phyloP scores from a whole-genome alignment of 192 early-diverging fungal genomes.

The Umbelopsis isabellina region DNA sequence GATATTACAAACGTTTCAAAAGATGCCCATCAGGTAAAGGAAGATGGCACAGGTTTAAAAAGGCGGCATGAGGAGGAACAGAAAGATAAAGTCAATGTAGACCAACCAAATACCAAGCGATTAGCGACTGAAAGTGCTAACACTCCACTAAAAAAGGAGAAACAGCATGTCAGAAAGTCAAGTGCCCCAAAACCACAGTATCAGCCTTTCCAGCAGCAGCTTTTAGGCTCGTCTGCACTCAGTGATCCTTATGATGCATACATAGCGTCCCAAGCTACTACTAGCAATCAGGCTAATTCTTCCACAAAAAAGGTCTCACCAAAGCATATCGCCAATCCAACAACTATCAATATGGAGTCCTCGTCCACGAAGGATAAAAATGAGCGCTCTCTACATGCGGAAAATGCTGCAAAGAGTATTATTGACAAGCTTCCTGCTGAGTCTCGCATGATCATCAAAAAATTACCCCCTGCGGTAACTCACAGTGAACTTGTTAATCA shows the following conservation, averaged over 20 bases:
- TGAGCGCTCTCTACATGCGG: not conserved
- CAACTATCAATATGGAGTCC: too few species aligned
- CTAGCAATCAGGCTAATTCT: not conserved
- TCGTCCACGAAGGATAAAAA: not conserved
- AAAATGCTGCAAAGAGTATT: not conserved
- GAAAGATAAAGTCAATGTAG: not conserved
- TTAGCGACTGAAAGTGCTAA: not conserved
- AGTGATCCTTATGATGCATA: constrained; percentile 19
- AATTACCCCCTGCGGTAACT: constrained; percentile 26
- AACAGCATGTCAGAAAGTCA: not conserved
- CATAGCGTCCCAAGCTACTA: not conserved
- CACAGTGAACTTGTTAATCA: constrained; percentile 26
- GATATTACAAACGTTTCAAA: not conserved
- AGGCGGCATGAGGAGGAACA: constrained; percentile 4
- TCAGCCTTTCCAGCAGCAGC: constrained; percentile 13
- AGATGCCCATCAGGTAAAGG: not conserved
- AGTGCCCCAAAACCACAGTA: constrained; percentile 8
- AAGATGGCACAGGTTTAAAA: not conserved
- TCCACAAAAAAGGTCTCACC: not conserved
- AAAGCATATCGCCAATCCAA: too few species aligned
- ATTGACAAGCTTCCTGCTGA: constrained; percentile 18
- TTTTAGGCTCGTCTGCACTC: constrained; percentile 1
- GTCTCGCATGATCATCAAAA: constrained; percentile 38
- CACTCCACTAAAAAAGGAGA: not conserved
- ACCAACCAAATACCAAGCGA: constrained; percentile 1